Evolutionary conservation across 176 grass and related monocot genomes (phyloP).

Genomic region (Alloteropsis semialata): DNA sequence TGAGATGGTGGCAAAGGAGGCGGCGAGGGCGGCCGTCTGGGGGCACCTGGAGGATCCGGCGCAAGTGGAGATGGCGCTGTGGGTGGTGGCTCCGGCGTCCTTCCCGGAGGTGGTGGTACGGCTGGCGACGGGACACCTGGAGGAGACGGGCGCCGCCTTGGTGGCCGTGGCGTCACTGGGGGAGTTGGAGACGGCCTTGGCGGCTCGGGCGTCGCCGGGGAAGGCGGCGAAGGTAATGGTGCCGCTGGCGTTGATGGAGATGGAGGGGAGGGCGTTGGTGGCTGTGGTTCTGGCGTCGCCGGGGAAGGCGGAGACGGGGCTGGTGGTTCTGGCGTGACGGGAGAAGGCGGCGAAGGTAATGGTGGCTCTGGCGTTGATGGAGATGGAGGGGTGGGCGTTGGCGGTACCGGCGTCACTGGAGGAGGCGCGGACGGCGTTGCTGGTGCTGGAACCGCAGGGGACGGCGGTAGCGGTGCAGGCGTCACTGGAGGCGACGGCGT

Average conservation of each 20-base stretch:
- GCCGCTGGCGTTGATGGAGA: background rate
- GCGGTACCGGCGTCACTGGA: background rate
- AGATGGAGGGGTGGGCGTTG: background rate
- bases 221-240: background rate
- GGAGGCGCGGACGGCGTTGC: background rate
- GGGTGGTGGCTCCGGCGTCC: background rate
- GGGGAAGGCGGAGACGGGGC: background rate
- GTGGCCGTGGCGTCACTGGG: background rate
- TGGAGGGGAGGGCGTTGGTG: background rate
- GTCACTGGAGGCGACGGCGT: background rate
- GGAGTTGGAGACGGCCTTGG: background rate
- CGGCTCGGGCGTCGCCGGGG: background rate
- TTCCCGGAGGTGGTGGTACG: background rate
- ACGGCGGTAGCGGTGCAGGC: background rate
- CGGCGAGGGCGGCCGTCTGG: background rate
- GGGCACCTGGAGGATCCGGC: background rate
- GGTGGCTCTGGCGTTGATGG: background rate
- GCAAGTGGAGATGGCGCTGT: background rate
- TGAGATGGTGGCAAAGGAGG: background rate
- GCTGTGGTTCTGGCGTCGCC: background rate
- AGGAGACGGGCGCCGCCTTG: background rate
- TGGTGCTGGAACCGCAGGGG: background rate
- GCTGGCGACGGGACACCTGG: background rate
- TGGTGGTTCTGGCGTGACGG: background rate
- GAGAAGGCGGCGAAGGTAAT: background rate